phyloP scores from a whole-genome alignment of 129 eudicot species.

The Cynara cardunculus region DNA sequence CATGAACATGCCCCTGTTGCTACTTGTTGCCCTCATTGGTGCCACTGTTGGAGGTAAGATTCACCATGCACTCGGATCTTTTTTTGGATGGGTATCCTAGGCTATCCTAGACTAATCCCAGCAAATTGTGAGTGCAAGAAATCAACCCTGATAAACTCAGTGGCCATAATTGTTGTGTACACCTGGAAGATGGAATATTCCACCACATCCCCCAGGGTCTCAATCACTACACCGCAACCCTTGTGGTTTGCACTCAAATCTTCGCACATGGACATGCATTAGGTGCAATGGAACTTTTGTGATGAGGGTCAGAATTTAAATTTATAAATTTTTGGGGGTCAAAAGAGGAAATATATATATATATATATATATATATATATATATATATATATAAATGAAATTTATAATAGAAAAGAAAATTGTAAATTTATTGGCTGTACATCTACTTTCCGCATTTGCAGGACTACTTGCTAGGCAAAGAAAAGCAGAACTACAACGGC shows the following conservation, averaged over 20 bases:
- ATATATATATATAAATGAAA: neutral
- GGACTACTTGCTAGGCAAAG: constrained; percentile 93
- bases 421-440: neutral
- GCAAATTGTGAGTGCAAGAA: too few relatives aligned
- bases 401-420: too few relatives aligned
- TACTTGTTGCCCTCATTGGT: constrained; percentile 82
- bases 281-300: neutral
- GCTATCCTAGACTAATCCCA: too few relatives aligned
- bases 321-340: neutral
- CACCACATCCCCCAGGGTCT: too few relatives aligned
- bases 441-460: constrained; percentile 12
- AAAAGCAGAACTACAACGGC: constrained; percentile 69
- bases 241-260: too few relatives aligned
- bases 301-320: neutral
- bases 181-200: too few relatives aligned
- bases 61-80: neutral
- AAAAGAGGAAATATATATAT: neutral
- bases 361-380: neutral
- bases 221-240: too few relatives aligned
- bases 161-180: too few relatives aligned
- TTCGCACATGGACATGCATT: neutral
- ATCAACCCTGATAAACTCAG: too few relatives aligned
- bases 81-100: too few relatives aligned
- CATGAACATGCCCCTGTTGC: constrained; percentile 92
- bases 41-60: constrained; percentile 98